Base-by-base conservation (phyloP, 495 filamentous ascomycete species). In the Hypoxylon fragiforme region DNA sequence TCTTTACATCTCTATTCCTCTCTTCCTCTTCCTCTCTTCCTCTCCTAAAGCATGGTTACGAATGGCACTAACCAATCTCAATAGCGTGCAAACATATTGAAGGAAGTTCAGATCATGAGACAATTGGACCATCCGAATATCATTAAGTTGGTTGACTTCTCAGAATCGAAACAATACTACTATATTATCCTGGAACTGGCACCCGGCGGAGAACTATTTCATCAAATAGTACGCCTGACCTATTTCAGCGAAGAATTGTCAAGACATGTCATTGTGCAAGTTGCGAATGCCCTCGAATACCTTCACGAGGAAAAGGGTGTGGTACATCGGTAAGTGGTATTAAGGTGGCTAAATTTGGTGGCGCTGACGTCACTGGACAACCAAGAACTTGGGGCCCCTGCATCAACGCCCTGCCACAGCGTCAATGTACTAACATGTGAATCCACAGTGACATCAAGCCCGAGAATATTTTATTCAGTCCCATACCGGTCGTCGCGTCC, bases 41-140 rank as follows among this genome's bases (percentile, higher is more conserved):
- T n/a, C 24, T 4, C 24, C 24, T 32, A 19, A 0, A 19, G 15
- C 11, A 3, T 15, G 1, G 7, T 3, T 4, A 31, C 1, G 30
- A 16, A 22, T 12, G n/a, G 21, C 19, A 30, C 66, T 62, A 50
- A 64, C 40, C 40, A 24, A n/a, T 19, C 31, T 30, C 41, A 21
- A 54, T 48, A 98, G 94, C 81, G 94, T 76, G 88, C 91, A 49
- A 98, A 97, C 60, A 97, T 98, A 50, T 76, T 97, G 39, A 98
- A 98, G 70, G 94, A 98, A 69, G 95, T 98, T 9, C 91, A 96
- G 69, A 97, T 98, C 68, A 98, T 98, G 94, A 89, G 90, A 35
- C 86, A 91, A 63, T 77, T 97, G 40, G 91, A 97, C 57, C 95
- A 98, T 60, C 91, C 91, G 15, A 97, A 97, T 64, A 90, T 98